Conservation (phyloP, 108 stramenopile genomes). For the Schizochytrium sp. region DNA sequence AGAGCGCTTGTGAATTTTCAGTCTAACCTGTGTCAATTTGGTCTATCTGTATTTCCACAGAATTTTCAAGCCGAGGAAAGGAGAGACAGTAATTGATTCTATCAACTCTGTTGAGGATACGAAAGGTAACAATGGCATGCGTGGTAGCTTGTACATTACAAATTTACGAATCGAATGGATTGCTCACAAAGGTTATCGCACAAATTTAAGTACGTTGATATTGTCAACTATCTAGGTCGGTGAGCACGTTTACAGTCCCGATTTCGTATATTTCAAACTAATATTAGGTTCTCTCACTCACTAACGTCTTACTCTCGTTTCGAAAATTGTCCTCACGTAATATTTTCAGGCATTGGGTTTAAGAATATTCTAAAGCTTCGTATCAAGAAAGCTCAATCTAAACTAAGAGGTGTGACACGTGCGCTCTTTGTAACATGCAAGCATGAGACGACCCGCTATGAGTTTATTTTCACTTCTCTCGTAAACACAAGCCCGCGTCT, state of each 20-base stretch:
- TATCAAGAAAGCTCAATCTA: conserved; percentile 70
- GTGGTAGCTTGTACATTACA: conserved; percentile 73
- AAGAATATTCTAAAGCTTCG: conserved; percentile 67
- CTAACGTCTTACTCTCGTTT: not conserved
- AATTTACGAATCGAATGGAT: conserved; percentile 78
- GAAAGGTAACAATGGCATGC: conserved; percentile 73
- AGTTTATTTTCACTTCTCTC: conserved; percentile 80
- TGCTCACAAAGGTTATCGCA: conserved; percentile 67
- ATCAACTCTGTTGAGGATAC: conserved; percentile 81
- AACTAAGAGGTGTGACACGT: conserved; percentile 75
- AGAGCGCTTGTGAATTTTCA: not conserved
- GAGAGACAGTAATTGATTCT: conserved; percentile 74
- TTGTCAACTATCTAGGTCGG: not conserved
- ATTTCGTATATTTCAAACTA: too few relatives aligned
- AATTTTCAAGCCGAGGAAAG: conserved; percentile 62
- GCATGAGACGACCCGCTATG: conserved; percentile 68
- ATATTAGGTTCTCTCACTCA: too few relatives aligned
- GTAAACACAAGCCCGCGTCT: conserved; percentile 76
- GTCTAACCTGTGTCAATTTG: not conserved
- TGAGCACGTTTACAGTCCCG: too few relatives aligned
- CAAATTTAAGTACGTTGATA: conserved; percentile 70
- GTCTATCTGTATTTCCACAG: not conserved
- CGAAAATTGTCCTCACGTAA: not conserved
- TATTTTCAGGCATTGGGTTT: conserved; percentile 70
- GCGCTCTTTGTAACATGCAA: conserved; percentile 77